These are phyloP conservation scores for Ascocoryne sarcoides DNA, from an alignment of 2,329 filamentous ascomycete species.

Conservation along the genomic window DNA sequence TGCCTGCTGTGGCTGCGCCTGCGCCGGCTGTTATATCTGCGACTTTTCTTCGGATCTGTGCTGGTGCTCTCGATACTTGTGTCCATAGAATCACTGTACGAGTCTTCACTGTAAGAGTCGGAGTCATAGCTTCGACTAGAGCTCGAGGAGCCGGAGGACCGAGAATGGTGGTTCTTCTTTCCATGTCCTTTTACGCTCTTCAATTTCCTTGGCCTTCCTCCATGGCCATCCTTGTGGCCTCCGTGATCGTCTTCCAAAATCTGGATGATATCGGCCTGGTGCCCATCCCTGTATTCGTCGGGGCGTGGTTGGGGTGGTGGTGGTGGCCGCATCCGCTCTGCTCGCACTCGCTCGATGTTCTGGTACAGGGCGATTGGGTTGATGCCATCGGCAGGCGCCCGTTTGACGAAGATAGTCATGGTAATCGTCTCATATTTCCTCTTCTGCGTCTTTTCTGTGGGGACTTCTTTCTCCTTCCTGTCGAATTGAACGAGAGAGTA, in stretches of 20 bases:
- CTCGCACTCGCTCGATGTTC: slow-evolving; percentile 14
- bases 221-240: neutral
- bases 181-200: neutral
- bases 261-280: neutral
- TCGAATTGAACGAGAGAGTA: slow-evolving; percentile 26
- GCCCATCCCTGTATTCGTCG: neutral
- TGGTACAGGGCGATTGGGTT: slow-evolving; percentile 15
- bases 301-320: slow-evolving; percentile 8
- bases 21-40: slow-evolving; percentile 7
- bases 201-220: neutral
- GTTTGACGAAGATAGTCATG: slow-evolving; percentile 24
- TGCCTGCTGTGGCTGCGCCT: slow-evolving; percentile 18
- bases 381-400: slow-evolving; percentile 12
- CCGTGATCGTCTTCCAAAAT: neutral
- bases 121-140: slow-evolving; percentile 1
- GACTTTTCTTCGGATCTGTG: slow-evolving; percentile 2
- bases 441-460: slow-evolving; percentile 9
- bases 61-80: slow-evolving; percentile 3
- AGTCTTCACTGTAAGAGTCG: slow-evolving; percentile 1
- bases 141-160: neutral
- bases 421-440: slow-evolving; percentile 16
- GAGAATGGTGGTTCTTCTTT: slow-evolving; percentile 2
- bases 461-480: slow-evolving; percentile 8
- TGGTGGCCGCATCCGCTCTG: slow-evolving; percentile 8
- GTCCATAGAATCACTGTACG: neutral